A percentile compares a stretch with the other conserved stretches of the same genome.
phyloP scores from a whole-genome alignment of 441 rosid species.

The Adansonia madagascariensis region DNA sequence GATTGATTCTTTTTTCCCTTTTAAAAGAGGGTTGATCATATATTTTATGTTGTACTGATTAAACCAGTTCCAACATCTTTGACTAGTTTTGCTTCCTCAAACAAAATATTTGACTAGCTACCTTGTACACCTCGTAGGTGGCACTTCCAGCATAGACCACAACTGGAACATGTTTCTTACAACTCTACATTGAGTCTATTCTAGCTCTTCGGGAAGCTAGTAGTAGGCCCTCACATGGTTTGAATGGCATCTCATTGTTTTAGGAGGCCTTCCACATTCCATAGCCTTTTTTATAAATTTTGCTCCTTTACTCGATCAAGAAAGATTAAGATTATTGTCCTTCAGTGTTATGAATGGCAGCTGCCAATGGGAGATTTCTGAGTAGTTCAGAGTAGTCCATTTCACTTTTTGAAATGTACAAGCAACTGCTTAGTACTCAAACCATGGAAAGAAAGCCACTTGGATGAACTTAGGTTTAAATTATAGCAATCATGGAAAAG shows the following conservation, averaged over 20 bases:
- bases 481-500: not conserved
- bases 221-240: conserved; percentile 62
- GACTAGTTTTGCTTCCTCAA: not conserved
- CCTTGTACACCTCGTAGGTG: conserved; percentile 53
- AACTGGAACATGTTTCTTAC: conserved; percentile 83
- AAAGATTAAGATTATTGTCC: conserved; percentile 11
- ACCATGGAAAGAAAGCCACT: conserved; percentile 19
- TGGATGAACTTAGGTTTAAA: not conserved
- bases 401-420: conserved; percentile 15
- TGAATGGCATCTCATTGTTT: conserved; percentile 24
- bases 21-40: not conserved
- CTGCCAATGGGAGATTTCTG: not conserved
- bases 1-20: not conserved
- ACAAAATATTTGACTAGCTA: conserved; percentile 25
- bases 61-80: conserved; percentile 14
- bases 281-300: conserved; percentile 6
- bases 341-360: conserved; percentile 4
- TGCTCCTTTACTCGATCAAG: not conserved
- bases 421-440: not conserved
- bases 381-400: not conserved
- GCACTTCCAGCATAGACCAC: conserved; percentile 95
- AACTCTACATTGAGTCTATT: conserved; percentile 75
- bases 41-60: conserved; percentile 13
- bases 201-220: conserved; percentile 92
- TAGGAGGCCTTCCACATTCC: not conserved